phyloP scores from a whole-genome alignment of 192 early-diverging fungal genomes.

The Rhizophagus sp. region DNA sequence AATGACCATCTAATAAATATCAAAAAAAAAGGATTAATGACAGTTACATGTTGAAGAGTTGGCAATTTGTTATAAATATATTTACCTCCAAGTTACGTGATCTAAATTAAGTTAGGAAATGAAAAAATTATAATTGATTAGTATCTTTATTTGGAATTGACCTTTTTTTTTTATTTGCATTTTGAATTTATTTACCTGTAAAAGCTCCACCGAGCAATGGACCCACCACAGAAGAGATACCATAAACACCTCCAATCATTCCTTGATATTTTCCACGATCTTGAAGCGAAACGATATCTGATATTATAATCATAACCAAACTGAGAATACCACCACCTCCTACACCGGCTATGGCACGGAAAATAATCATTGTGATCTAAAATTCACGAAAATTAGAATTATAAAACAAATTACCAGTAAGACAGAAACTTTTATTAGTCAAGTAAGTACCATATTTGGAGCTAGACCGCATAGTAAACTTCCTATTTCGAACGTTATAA shows the following conservation, averaged over 20 bases:
- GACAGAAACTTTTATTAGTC: neutral
- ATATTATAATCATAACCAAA: conserved; percentile 66
- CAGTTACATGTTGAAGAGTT: neutral
- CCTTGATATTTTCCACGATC: conserved; percentile 71
- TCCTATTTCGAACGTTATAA: conserved; percentile 36
- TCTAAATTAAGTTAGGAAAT: conserved; percentile 31
- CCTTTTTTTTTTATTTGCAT: neutral
- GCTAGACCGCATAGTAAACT: conserved; percentile 50
- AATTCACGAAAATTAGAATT: neutral
- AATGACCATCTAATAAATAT: conserved; percentile 48
- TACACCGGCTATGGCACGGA: neutral
- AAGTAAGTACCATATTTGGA: conserved; percentile 39
- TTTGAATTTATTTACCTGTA: conserved; percentile 22
- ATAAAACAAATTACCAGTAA: neutral
- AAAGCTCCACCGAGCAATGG: conserved; percentile 63
- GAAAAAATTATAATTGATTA: neutral
- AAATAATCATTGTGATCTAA: neutral
- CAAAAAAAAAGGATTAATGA: neutral
- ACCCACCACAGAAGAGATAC: conserved; percentile 53
- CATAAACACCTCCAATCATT: conserved; percentile 54
- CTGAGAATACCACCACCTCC: conserved; percentile 23
- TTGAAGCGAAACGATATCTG: conserved; percentile 61
- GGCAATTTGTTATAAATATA: neutral
- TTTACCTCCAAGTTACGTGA: conserved; percentile 50
- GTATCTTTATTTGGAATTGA: neutral